These are phyloP conservation scores for Fusarium anguioides DNA, from an alignment of 2,329 filamentous ascomycete genomes.

Conservation along the genomic window DNA sequence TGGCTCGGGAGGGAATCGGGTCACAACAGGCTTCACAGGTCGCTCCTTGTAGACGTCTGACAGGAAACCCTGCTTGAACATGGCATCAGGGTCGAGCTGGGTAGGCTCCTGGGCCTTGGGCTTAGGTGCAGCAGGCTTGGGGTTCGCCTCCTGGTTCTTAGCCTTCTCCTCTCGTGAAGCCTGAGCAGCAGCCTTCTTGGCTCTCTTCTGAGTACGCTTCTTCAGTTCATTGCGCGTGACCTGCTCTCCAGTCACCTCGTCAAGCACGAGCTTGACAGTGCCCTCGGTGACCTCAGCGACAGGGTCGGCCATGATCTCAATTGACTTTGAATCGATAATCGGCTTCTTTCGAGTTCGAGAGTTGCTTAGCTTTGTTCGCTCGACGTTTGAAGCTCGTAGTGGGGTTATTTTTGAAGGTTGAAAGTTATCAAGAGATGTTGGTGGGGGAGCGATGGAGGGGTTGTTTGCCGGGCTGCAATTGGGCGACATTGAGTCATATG, in stretches of 20 bases:
- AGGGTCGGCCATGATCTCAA: slow-evolving; percentile 41
- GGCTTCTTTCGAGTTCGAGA: neutral
- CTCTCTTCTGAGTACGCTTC: slow-evolving; percentile 68
- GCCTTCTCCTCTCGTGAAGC: slow-evolving; percentile 57
- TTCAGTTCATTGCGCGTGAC: slow-evolving; percentile 72
- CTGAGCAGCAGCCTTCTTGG: slow-evolving; percentile 66
- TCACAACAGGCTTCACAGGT: slow-evolving; percentile 70
- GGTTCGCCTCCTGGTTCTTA: slow-evolving; percentile 48
- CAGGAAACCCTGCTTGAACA: slow-evolving; percentile 85
- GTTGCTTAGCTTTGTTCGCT: slow-evolving; percentile 20
- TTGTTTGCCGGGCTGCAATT: slow-evolving; percentile 10
- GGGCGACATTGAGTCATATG: slow-evolving; percentile 33
- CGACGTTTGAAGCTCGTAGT: slow-evolving; percentile 39
- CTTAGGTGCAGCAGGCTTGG: slow-evolving; percentile 50
- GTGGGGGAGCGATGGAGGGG: slow-evolving; percentile 42
- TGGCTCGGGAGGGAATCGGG: slow-evolving; percentile 85
- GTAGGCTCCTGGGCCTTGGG: slow-evolving; percentile 58
- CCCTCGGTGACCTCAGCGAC: slow-evolving; percentile 44
- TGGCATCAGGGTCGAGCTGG: slow-evolving; percentile 67
- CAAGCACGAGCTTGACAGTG: slow-evolving; percentile 67
- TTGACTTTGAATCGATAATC: slow-evolving; percentile 1
- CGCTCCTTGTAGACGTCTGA: slow-evolving; percentile 76
- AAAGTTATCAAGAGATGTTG: slow-evolving; percentile 41
- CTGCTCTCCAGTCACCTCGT: slow-evolving; percentile 74
- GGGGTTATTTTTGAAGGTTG: slow-evolving; percentile 44